Evolutionary conservation across 257 asterid species (phyloP).

Genomic region (Apocynum venetum): DNA sequence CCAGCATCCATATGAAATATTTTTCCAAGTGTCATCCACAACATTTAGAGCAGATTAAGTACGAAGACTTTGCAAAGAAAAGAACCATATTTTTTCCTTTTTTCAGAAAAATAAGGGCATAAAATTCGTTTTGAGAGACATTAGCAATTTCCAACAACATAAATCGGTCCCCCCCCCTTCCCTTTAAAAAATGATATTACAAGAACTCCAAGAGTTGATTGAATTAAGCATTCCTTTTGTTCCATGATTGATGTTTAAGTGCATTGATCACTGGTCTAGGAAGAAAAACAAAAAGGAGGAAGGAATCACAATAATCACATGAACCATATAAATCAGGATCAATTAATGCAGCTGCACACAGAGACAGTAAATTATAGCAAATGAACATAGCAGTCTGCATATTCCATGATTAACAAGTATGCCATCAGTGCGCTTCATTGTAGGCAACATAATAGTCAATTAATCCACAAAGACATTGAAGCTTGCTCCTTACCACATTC

Average conservation of each 20-base stretch:
- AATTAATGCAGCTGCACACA: background rate
- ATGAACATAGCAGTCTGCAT: background rate
- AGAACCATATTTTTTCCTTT: background rate
- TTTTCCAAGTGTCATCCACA: background rate
- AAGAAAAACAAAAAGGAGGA: background rate
- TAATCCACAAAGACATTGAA: background rate
- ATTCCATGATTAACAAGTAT: background rate
- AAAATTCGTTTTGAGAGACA: background rate
- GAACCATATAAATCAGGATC: background rate
- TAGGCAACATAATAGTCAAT: background rate
- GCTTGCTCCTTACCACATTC: conserved; percentile 55
- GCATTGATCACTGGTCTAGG: background rate
- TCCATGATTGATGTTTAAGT: background rate
- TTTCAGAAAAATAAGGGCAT: background rate
- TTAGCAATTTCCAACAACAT: background rate
- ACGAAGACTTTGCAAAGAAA: background rate
- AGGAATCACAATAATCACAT: background rate
- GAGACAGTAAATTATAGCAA: background rate
- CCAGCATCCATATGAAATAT: background rate
- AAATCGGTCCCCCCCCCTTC: background rate
- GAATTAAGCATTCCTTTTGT: background rate
- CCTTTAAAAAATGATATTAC: background rate
- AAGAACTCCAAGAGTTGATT: background rate
- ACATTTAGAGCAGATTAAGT: background rate
- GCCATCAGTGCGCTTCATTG: background rate